These are phyloP conservation scores for Phytopythium cucurbitacearum DNA, from an alignment of 352 stramenopile species.

Conservation along the genomic window DNA sequence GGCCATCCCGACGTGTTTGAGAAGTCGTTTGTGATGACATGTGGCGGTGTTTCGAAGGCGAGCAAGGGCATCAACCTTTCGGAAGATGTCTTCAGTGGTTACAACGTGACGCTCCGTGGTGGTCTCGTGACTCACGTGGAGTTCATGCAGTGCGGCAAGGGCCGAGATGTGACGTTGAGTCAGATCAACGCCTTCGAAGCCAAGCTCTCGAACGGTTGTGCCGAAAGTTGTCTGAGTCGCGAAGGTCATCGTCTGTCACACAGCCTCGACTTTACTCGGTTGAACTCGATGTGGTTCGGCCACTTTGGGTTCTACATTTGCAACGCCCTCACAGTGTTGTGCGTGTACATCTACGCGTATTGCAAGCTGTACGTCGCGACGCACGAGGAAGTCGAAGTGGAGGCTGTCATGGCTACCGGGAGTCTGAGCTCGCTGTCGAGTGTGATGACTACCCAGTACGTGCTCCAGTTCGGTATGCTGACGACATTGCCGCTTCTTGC, in stretches of 20 bases:
- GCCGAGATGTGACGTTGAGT: slow-evolving; percentile 80
- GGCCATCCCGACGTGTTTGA: slow-evolving; percentile 87
- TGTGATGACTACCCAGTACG: slow-evolving; percentile 85
- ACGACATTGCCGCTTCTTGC: slow-evolving; percentile 77
- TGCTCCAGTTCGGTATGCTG: slow-evolving; percentile 85
- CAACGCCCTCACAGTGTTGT: slow-evolving; percentile 82
- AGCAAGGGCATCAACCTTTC: slow-evolving; percentile 88
- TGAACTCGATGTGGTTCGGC: slow-evolving; percentile 89
- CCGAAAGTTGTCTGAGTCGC: slow-evolving; percentile 76
- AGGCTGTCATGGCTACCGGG: slow-evolving; percentile 54
- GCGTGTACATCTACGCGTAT: slow-evolving; percentile 85
- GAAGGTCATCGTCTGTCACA: slow-evolving; percentile 77
- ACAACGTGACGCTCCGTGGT: slow-evolving; percentile 78
- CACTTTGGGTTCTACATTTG: slow-evolving; percentile 90
- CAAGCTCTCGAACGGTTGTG: slow-evolving; percentile 83
- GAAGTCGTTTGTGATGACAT: slow-evolving; percentile 83
- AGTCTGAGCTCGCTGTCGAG: slow-evolving; percentile 59
- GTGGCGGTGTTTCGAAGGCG: slow-evolving; percentile 79
- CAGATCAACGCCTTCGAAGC: slow-evolving; percentile 89
- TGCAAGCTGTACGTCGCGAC: slow-evolving; percentile 78
- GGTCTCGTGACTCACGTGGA: slow-evolving; percentile 81
- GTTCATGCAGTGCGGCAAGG: slow-evolving; percentile 89
- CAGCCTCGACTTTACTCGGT: slow-evolving; percentile 75
- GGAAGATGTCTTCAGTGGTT: slow-evolving; percentile 88
- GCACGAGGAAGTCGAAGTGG: slow-evolving; percentile 54